phyloP scores from a whole-genome alignment of 1,139 yeast species.

The Suhomyces panamericanus region DNA sequence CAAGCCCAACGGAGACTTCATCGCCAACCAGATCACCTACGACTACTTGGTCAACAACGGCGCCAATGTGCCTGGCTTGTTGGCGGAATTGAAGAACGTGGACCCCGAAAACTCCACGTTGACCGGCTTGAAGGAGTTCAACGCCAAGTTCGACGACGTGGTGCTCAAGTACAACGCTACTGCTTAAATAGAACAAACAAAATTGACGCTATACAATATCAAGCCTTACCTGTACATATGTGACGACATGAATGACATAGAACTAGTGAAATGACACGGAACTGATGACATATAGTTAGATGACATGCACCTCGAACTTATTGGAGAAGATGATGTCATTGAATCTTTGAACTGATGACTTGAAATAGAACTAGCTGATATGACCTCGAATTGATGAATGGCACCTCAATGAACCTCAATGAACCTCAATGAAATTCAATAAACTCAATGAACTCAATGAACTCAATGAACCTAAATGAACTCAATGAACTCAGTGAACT shows the following conservation, averaged over 20 bases:
- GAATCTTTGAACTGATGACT: too few relatives aligned
- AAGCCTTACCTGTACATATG: slow-evolving; percentile 1
- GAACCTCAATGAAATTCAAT: too few relatives aligned
- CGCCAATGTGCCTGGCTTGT: slow-evolving; percentile 39
- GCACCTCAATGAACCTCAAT: too few relatives aligned
- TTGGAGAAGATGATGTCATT: too few relatives aligned
- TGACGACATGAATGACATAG: background rate
- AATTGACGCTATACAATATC: slow-evolving; percentile 4
- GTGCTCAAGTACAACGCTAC: slow-evolving; percentile 50
- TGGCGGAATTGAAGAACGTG: slow-evolving; percentile 38
- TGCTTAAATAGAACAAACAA: slow-evolving; percentile 9
- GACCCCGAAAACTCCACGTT: slow-evolving; percentile 54
- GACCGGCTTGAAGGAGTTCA: slow-evolving; percentile 53
- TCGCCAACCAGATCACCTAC: slow-evolving; percentile 59
- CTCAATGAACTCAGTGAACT: too few relatives aligned
- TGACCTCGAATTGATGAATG: too few relatives aligned
- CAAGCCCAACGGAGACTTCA: slow-evolving; percentile 45
- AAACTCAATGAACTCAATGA: too few relatives aligned
- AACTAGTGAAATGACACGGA: too few relatives aligned
- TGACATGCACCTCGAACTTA: too few relatives aligned
- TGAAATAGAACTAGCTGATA: too few relatives aligned
- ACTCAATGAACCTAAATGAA: too few relatives aligned
- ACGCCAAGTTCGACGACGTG: slow-evolving; percentile 54
- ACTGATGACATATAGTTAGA: too few relatives aligned
- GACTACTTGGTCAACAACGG: slow-evolving; percentile 52